phyloP scores from a whole-genome alignment of 2,329 filamentous ascomycete species.

The Colletotrichum echinochloae region DNA sequence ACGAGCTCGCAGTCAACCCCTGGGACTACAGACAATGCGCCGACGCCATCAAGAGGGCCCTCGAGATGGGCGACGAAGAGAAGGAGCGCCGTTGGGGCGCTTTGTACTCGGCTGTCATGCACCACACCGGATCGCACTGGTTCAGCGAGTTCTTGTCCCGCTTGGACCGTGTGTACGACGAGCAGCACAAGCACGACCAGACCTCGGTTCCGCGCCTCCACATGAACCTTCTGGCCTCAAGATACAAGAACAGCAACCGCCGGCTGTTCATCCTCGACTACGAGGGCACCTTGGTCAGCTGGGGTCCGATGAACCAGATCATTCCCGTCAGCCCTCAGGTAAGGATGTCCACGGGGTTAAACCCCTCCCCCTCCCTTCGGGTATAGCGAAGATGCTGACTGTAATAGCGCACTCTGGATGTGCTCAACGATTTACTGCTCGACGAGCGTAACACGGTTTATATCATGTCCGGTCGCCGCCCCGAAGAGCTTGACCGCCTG shows the following conservation, averaged over 20 bases:
- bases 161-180: constrained; percentile 81
- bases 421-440: constrained; percentile 82
- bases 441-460: constrained; percentile 89
- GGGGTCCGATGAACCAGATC: constrained; percentile 85
- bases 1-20: constrained; percentile 89
- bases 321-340: constrained; percentile 83
- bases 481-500: constrained; percentile 87
- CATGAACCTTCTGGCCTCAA: constrained; percentile 69
- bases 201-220: constrained; percentile 89
- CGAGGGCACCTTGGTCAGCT: constrained; percentile 90
- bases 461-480: constrained; percentile 90
- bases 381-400: constrained; percentile 27
- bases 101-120: constrained; percentile 78
- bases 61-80: constrained; percentile 83
- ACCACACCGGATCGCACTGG: constrained; percentile 89
- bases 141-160: constrained; percentile 79
- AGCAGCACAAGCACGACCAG: constrained; percentile 87
- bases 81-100: constrained; percentile 80
- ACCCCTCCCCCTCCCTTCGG: too few relatives aligned
- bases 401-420: constrained; percentile 79
- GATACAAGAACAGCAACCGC: constrained; percentile 74
- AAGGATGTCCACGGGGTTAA: constrained; percentile 44
- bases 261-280: constrained; percentile 93
- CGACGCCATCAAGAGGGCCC: constrained; percentile 83
- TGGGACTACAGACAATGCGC: constrained; percentile 95